Base-by-base conservation (phyloP, 2,329 filamentous ascomycete species). In the Penicillium sclerotiorum region DNA sequence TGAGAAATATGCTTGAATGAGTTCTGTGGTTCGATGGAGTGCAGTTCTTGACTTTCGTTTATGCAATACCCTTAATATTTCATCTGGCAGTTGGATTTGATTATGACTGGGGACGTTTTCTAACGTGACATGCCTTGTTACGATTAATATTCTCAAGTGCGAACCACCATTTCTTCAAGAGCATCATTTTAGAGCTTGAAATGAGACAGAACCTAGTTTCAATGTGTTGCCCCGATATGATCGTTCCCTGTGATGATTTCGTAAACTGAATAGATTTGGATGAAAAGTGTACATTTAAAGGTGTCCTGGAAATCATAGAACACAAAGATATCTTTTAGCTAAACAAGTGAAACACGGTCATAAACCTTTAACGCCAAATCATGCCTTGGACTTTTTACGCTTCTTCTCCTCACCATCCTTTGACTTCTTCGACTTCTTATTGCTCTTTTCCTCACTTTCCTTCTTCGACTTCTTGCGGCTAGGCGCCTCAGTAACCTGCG, bases 381-480 rank as follows among this genome's bases (percentile, higher is more conserved):
- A 65, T 56, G 61, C 62, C 52, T 71, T 72, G 32, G 67, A 59
- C 60, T 71, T 74, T 63, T 69, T 73, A 47, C 55, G 66, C 65
- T 67, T 68, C 64, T 65, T 74, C 55, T 72, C 70, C n/a, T 72
- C 67, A 47, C 67, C 64, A 41, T 66, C 65, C 55, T 71, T 73
- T 38, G 61, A 59, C 48, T 68, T 71, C 53, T 65, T 63, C 9
- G 58, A 58, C 50, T 65, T 61, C 41, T 61, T 64, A 21, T 54
- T 56, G 22, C 44, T 50, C 13, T 56, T 55, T 20, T 59, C 50
- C 45, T n/a, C 33, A 21, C 65, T 59, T 37, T 66, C 64, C 55
- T 73, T 72, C 59, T 73, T 75, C 12, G 68, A 67, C 58, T 74
- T 74, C 61, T 73, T 74, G 27, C 66, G 63, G 12, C 66, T 64